A percentile compares a stretch with the other conserved stretches of the same genome.
phyloP scores from a whole-genome alignment of 2,329 filamentous ascomycete genomes.

The Diaporthe batatas region DNA sequence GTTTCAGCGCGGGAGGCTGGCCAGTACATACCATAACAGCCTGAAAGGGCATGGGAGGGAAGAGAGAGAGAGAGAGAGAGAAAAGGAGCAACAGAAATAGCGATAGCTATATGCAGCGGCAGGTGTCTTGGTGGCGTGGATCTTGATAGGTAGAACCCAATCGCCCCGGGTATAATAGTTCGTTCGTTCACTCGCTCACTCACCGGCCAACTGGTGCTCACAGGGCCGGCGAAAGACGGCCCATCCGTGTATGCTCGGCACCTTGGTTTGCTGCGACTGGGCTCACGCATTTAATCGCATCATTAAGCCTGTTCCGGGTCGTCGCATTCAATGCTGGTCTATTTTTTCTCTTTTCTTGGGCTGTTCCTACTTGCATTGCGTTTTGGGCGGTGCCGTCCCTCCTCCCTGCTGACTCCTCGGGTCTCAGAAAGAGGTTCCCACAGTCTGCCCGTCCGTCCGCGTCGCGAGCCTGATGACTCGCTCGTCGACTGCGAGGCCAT shows the following conservation, averaged over 20 bases:
- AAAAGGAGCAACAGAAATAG: not conserved
- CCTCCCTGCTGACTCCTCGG: constrained; percentile 11
- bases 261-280: not conserved
- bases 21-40: not conserved
- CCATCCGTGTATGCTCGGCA: not conserved
- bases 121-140: not conserved
- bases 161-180: not conserved
- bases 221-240: not conserved
- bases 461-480: constrained; percentile 16
- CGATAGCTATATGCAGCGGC: not conserved
- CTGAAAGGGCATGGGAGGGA: not conserved
- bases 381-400: constrained; percentile 27
- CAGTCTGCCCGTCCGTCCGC: constrained; percentile 13
- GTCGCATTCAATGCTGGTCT: constrained; percentile 32
- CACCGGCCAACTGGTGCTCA: not conserved
- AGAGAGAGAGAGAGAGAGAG: too few relatives aligned
- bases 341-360: constrained; percentile 32
- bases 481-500: constrained; percentile 1
- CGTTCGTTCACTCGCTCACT: not conserved
- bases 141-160: constrained; percentile 1
- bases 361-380: constrained; percentile 36
- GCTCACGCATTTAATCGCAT: constrained; percentile 22
- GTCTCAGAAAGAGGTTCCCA: constrained; percentile 27
- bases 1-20: not conserved
- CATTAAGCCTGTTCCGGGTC: constrained; percentile 17